These are phyloP conservation scores for Phytophthora europaea DNA, from an alignment of 352 stramenopile species.

Conservation along the genomic window DNA sequence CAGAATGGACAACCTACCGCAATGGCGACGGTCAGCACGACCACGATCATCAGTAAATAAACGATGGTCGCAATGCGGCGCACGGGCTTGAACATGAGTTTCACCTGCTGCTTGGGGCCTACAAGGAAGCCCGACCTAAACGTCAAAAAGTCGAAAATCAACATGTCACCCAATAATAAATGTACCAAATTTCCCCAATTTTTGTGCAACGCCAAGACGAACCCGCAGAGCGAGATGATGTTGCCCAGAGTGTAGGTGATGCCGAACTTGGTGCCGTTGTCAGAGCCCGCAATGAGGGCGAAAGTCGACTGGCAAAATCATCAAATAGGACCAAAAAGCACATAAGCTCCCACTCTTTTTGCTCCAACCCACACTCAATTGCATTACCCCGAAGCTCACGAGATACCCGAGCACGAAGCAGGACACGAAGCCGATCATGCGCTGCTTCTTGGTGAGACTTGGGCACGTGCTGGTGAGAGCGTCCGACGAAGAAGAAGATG, in stretches of 20 bases:
- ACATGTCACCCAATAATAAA: neutral
- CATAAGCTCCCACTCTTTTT: constrained; percentile 17
- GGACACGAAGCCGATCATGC: constrained; percentile 73
- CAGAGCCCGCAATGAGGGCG: constrained; percentile 70
- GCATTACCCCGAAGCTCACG: constrained; percentile 83
- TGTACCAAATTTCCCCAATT: too few relatives aligned
- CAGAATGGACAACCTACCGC: constrained; percentile 42
- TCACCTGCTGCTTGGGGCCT: constrained; percentile 81
- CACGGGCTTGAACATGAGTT: constrained; percentile 91
- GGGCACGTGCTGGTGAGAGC: constrained; percentile 68
- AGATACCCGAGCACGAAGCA: constrained; percentile 87
- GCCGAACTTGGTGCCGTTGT: constrained; percentile 83
- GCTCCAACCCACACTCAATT: neutral
- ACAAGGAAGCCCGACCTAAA: constrained; percentile 84
- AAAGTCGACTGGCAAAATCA: constrained; percentile 75
- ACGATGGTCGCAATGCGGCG: constrained; percentile 75
- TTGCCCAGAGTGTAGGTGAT: constrained; percentile 88
- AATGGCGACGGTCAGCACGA: constrained; percentile 80
- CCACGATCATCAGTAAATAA: constrained; percentile 83
- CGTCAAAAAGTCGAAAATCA: neutral
- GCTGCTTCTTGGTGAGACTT: constrained; percentile 75
- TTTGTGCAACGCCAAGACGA: constrained; percentile 2
- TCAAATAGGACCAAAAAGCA: constrained; percentile 8
- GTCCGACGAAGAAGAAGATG: constrained; percentile 36
- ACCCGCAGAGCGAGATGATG: constrained; percentile 88